Base-by-base conservation (phyloP, 176 grass and related monocot species). In the Oryza australiensis region DNA sequence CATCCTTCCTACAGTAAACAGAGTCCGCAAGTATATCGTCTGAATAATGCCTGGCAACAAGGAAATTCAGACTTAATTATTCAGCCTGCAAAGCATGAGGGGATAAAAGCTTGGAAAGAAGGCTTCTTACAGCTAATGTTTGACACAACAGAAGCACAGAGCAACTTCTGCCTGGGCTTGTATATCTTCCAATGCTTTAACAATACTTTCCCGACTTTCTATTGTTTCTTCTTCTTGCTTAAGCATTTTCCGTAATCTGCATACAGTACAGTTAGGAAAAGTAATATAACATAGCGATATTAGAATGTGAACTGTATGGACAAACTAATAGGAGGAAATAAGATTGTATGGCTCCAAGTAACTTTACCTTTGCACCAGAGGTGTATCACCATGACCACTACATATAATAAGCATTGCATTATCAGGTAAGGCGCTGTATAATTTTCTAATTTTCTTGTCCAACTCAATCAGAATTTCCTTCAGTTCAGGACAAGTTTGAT, bases 151-250 rank as follows among this genome's bases (percentile, higher is more conserved):
- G 87, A 95, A 98, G 79, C 90, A 95, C 65, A 95, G 72, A 68
- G 88, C 96, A 64, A 98, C 93, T 91, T 98, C 96, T 15, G 90
- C 91, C 90, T 93, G 88, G 51, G 96, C 96, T 90, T 98, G 89
- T 37, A 95, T 75, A 76, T 93, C 90, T 87, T 89, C 88, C 65
- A 95, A 85, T 66, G 89, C 90, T 87, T 90, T 75, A 68, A 95
- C 87, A 64, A 98, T 72, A 62, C 74, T 88, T 62, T 93, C 75
- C 5, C 89, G 83, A 73, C 72, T 82, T n/a, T 88, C 72, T 29
- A 67, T 35, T 41, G 76, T 82, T 59, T 89, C 68, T 74, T 68
- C 74, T 76, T 85, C 74, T 28, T 95, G 53, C 22, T 66, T 89
- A 26, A 98, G 87, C 82, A 95, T 90, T 85, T 88, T 90, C 70